phyloP scores from a whole-genome alignment of 2,329 filamentous ascomycete species.

The Orbilia javanica region DNA sequence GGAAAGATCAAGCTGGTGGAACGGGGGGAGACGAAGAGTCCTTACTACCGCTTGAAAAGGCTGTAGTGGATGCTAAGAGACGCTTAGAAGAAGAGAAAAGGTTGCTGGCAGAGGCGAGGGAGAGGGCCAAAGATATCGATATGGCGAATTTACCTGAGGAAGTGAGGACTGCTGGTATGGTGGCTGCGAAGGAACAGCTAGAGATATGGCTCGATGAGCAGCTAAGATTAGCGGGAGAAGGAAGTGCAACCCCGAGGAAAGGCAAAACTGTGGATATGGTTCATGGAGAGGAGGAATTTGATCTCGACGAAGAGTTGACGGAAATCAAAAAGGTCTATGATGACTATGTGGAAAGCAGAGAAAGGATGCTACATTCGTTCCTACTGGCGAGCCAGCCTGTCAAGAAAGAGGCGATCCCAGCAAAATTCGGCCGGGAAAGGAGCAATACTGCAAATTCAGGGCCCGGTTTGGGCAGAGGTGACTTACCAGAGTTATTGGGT shows the following conservation, averaged over 20 bases:
- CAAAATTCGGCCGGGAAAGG: slow-evolving; percentile 33
- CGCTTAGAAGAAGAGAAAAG: slow-evolving; percentile 48
- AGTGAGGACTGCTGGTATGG: slow-evolving; percentile 42
- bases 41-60: slow-evolving; percentile 50
- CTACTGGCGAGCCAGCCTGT: slow-evolving; percentile 42
- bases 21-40: slow-evolving; percentile 40
- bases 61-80: slow-evolving; percentile 63
- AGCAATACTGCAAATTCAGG: not conserved
- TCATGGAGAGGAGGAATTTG: slow-evolving; percentile 18
- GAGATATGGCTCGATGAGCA: slow-evolving; percentile 56
- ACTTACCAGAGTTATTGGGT: slow-evolving; percentile 37
- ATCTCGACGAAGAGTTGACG: slow-evolving; percentile 29
- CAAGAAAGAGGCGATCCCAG: slow-evolving; percentile 47
- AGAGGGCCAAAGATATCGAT: slow-evolving; percentile 16
- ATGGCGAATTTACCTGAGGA: slow-evolving; percentile 32
- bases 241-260: slow-evolving; percentile 50
- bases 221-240: slow-evolving; percentile 45
- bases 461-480: not conserved
- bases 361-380: slow-evolving; percentile 52
- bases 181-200: slow-evolving; percentile 46
- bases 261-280: slow-evolving; percentile 3
- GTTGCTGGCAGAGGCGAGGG: slow-evolving; percentile 33
- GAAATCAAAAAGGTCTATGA: slow-evolving; percentile 47
- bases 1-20: slow-evolving; percentile 8
- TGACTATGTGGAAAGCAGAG: slow-evolving; percentile 42